Conservation (phyloP, 148 eudicot genomes). For the Amaranthus cruentus region DNA sequence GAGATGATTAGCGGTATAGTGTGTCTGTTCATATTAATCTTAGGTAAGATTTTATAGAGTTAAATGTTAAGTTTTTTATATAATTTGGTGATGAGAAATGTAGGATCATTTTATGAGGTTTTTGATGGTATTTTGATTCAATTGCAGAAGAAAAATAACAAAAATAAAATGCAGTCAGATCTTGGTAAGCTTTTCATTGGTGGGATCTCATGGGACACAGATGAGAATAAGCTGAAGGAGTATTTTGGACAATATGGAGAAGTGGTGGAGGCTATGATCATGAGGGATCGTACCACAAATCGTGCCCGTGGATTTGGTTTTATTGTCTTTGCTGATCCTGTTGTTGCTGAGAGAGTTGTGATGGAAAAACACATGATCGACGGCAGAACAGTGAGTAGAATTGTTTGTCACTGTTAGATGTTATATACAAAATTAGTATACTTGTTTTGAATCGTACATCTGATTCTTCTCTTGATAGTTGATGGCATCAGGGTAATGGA, state of each 20-base stretch:
- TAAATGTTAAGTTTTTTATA: constrained; percentile 4
- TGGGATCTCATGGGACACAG: constrained; percentile 95
- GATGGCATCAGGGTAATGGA: not conserved
- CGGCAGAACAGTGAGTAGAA: constrained; percentile 71
- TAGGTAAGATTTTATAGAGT: constrained; percentile 11
- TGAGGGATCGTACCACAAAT: constrained; percentile 76
- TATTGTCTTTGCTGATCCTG: constrained; percentile 65
- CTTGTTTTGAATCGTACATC: constrained; percentile 6
- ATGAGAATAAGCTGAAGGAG: constrained; percentile 72
- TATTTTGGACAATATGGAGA: constrained; percentile 76
- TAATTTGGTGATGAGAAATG: constrained; percentile 13
- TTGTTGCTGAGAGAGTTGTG: constrained; percentile 69
- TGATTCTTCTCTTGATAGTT: not conserved
- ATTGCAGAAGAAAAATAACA: constrained; percentile 34
- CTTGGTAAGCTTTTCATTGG: constrained; percentile 79
- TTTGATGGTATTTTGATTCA: constrained; percentile 20
- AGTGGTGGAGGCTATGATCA: constrained; percentile 75
- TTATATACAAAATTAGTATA: constrained; percentile 5
- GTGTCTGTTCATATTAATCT: constrained; percentile 9
- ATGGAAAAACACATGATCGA: constrained; percentile 82
- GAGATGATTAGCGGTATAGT: constrained; percentile 1
- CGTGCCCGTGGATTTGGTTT: constrained; percentile 94
- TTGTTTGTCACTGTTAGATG: constrained; percentile 10
- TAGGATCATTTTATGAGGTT: not conserved
- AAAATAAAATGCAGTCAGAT: constrained; percentile 60